phyloP scores from a whole-genome alignment of 495 filamentous ascomycete species.

The Podospora pseudocomata region DNA sequence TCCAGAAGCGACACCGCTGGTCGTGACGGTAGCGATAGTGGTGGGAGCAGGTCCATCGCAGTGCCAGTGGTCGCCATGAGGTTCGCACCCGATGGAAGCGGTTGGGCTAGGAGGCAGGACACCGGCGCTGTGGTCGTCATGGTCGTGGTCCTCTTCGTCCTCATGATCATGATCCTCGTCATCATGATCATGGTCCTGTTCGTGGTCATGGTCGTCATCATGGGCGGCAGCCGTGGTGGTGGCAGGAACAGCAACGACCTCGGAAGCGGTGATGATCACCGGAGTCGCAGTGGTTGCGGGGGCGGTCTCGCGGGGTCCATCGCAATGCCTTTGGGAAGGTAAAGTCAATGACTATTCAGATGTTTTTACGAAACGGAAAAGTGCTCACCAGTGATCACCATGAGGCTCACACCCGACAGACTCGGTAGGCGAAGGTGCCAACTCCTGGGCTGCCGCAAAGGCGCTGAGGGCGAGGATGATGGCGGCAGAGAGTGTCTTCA shows the following conservation, averaged over 20 bases:
- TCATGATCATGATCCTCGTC: neutral
- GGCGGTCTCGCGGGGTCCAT: neutral
- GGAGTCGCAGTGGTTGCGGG: neutral
- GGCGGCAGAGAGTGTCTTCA: neutral
- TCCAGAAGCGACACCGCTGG: neutral
- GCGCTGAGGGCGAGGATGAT: neutral
- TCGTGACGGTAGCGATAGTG: neutral
- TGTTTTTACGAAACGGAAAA: neutral
- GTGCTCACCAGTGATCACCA: neutral
- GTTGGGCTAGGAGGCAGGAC: neutral
- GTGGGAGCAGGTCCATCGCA: neutral
- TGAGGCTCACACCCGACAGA: neutral
- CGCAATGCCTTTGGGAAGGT: neutral
- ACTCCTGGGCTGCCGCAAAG: slow-evolving; percentile 10
- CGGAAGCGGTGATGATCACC: neutral
- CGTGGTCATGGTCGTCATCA: neutral
- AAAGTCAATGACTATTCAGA: neutral
- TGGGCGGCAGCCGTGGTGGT: neutral
- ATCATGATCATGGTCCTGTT: neutral
- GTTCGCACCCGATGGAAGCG: slow-evolving; percentile 1
- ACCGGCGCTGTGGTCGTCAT: neutral
- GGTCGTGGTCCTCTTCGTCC: neutral
- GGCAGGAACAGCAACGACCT: neutral
- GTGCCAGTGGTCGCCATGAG: slow-evolving; percentile 3
- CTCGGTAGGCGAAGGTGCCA: slow-evolving; percentile 3